Base-by-base conservation (phyloP, 2,329 filamentous ascomycete species). In the Fusarium veterinarium region DNA sequence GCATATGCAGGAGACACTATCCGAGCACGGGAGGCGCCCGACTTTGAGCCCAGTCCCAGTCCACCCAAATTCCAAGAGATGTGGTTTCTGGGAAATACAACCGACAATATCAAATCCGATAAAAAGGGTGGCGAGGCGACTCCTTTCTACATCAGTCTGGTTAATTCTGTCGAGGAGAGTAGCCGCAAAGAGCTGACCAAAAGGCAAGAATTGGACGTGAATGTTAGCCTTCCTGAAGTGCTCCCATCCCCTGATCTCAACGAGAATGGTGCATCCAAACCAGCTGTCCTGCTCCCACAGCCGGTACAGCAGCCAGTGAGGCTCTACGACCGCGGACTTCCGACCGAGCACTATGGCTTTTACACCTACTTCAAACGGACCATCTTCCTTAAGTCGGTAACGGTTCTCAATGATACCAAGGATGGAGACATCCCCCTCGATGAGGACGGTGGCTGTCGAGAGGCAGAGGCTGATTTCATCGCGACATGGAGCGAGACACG, bases 331-430 rank as follows among this genome's bases (percentile, higher is more conserved):
- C 92, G 95, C 25, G 95, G 93, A 23, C 85, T 93, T 33, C 84
- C 88, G 4, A 92, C 91, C 1, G 95, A 98, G 80, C 94, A 97
- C 82, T 98, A 97, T 81, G 94, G 94, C 5, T 98, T 98, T 83
- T 98, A 97, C 83, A 93, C 89, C 1, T 97, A 97, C 85, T 98
- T 93, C 81, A 91, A 95, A 82, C 93, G 95, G 73, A 92, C 92
- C 13, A 93, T 97, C 71, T 97, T 95, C 84, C 86, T 97, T 69
- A 90, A 91, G 75, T 91, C 90, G 20, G 83, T 86, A 16, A 81
- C 82, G 1, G 80, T 83, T 2, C 79, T 89, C 64, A 86, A 87
- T 70, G 77, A 78, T n/a, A 84, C 84, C 20, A 78, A 79, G 19
- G 79, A 83, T n/a, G 79, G 79, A 12, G 79, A 83, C 53, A 80